Conservation (phyloP, 192 early-diverging fungal genomes). For the Coemansia asiatica region DNA sequence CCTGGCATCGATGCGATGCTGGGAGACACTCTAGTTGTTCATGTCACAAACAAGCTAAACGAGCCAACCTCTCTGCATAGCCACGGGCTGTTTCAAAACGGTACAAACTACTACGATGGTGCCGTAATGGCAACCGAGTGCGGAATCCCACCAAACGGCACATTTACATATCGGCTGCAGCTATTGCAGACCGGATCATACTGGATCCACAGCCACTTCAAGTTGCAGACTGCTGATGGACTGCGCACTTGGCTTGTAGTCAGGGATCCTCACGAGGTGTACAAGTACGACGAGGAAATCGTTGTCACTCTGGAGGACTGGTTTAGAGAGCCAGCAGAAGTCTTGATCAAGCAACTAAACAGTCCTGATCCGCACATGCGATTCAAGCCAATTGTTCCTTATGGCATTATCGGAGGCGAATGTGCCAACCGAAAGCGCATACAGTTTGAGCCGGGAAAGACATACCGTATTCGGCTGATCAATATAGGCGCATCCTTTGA, state of each 20-base stretch:
- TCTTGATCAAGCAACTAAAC: slow-evolving; percentile 59
- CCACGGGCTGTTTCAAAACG: slow-evolving; percentile 79
- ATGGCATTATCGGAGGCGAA: slow-evolving; percentile 54
- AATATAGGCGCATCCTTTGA: slow-evolving; percentile 72
- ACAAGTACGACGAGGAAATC: slow-evolving; percentile 70
- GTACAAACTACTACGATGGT: slow-evolving; percentile 70
- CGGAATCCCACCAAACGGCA: slow-evolving; percentile 62
- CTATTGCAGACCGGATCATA: slow-evolving; percentile 74
- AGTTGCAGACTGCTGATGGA: slow-evolving; percentile 75
- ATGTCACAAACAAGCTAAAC: slow-evolving; percentile 57
- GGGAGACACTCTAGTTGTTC: slow-evolving; percentile 40
- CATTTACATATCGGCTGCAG: slow-evolving; percentile 68
- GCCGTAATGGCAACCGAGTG: slow-evolving; percentile 69
- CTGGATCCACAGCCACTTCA: slow-evolving; percentile 77
- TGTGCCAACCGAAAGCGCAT: slow-evolving; percentile 57
- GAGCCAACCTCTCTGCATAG: slow-evolving; percentile 66
- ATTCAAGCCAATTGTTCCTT: slow-evolving; percentile 29
- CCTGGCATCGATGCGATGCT: slow-evolving; percentile 26
- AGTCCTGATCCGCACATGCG: slow-evolving; percentile 48
- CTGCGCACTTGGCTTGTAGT: slow-evolving; percentile 69
- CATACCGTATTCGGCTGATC: slow-evolving; percentile 75
- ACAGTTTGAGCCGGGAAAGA: slow-evolving; percentile 69
- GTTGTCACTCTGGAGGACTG: slow-evolving; percentile 67
- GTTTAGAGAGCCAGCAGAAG: slow-evolving; percentile 63
- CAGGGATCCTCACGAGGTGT: slow-evolving; percentile 46